Percentiles rank a stretch among this genome's conserved stretches.
Conservation (phyloP, 2,329 filamentous ascomycete genomes). For the Arthrobotrys conoides region DNA sequence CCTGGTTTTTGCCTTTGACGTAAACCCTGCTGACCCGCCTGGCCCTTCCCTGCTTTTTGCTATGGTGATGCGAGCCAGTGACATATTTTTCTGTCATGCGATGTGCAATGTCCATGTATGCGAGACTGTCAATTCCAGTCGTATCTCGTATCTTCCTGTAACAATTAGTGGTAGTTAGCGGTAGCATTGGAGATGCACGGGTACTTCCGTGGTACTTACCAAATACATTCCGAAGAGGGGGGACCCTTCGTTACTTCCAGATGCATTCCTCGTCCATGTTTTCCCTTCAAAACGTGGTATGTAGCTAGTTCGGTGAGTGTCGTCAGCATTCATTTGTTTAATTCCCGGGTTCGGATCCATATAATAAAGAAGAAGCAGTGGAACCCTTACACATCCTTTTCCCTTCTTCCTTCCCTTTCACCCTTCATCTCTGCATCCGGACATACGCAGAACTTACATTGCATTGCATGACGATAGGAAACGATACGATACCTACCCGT, state of each 20-base stretch:
- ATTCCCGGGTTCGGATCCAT: background rate
- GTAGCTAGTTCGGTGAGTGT: background rate
- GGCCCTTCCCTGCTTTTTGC: slow-evolving; percentile 52
- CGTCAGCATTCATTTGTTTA: slow-evolving; percentile 17
- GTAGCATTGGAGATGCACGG: slow-evolving; percentile 3
- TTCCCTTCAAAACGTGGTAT: slow-evolving; percentile 4
- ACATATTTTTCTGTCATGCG: slow-evolving; percentile 14
- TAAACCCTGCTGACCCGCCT: slow-evolving; percentile 41
- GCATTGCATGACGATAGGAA: slow-evolving; percentile 1
- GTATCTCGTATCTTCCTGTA: slow-evolving; percentile 7
- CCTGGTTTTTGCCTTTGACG: slow-evolving; percentile 39
- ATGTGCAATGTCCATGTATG: slow-evolving; percentile 18
- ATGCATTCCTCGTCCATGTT: slow-evolving; percentile 7
- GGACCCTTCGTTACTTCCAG: slow-evolving; percentile 8
- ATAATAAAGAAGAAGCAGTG: background rate
- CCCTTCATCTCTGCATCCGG: slow-evolving; percentile 2
- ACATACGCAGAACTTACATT: background rate
- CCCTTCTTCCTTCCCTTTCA: background rate
- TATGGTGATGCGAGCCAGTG: slow-evolving; percentile 43
- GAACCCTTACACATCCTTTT: background rate
- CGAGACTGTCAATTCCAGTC: background rate
- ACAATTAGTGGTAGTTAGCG: slow-evolving; percentile 1
- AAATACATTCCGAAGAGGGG: background rate
- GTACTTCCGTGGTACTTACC: slow-evolving; percentile 14
- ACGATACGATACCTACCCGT: slow-evolving; percentile 24